Percentiles rank a stretch among this genome's conserved stretches.
phyloP scores from a whole-genome alignment of 2,329 filamentous ascomycete species.

The Myotisia sp. region DNA sequence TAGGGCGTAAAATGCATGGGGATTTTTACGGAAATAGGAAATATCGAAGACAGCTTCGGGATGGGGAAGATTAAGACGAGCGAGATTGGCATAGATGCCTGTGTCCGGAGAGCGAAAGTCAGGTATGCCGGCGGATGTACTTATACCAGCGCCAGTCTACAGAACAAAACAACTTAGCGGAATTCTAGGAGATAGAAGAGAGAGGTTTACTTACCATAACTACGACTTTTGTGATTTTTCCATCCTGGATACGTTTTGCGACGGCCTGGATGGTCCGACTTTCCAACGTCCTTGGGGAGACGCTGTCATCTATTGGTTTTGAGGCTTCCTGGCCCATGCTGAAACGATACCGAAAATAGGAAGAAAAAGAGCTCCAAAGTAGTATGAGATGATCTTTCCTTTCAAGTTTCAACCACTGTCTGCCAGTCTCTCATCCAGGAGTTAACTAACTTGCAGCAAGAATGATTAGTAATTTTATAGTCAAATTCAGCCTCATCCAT shows the following conservation, averaged over 20 bases:
- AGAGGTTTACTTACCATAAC: constrained; percentile 52
- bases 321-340: constrained; percentile 91
- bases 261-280: constrained; percentile 58
- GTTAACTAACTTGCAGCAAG: no score
- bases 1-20: constrained; percentile 79
- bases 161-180: constrained; percentile 1
- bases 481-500: no score
- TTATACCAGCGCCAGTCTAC: constrained; percentile 70
- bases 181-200: background rate
- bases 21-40: constrained; percentile 68
- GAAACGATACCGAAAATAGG: no score
- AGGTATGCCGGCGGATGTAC: constrained; percentile 51
- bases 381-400: no score
- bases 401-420: no score
- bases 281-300: constrained; percentile 49
- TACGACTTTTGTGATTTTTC: constrained; percentile 55
- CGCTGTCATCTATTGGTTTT: constrained; percentile 48
- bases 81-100: constrained; percentile 84
- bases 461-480: no score
- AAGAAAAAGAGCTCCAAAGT: no score
- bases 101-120: constrained; percentile 91
- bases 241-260: constrained; percentile 65
- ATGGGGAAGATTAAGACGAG: constrained; percentile 68
- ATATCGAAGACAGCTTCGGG: constrained; percentile 94
- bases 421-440: no score